Conservation (phyloP, 495 filamentous ascomycete genomes). For the Trichoderma virens region DNA sequence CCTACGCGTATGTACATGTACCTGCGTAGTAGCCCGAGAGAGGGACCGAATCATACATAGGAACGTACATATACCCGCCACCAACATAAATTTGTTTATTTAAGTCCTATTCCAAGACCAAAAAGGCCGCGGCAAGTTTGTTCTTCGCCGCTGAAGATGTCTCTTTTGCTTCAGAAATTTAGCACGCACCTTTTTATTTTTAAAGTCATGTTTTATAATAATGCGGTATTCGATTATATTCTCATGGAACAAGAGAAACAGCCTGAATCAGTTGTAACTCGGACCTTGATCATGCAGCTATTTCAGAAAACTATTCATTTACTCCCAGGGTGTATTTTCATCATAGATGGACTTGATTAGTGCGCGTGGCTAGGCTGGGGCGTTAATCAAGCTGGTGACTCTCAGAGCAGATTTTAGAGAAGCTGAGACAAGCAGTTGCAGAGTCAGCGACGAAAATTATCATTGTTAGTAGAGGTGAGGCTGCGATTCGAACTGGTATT, state of each 20-base stretch:
- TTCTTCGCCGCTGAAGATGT: too few species aligned
- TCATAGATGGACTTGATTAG: constrained; percentile 27
- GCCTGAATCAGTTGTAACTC: constrained; percentile 12
- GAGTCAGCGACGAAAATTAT: constrained; percentile 17
- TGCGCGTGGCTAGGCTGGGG: constrained; percentile 13
- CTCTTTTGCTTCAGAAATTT: too few species aligned
- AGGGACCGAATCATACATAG: too few species aligned
- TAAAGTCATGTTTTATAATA: constrained; percentile 15
- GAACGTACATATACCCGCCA: too few species aligned
- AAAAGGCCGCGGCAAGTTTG: too few species aligned
- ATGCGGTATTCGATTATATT: constrained; percentile 16
- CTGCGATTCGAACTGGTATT: constrained; percentile 19
- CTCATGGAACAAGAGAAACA: constrained; percentile 10
- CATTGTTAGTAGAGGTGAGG: constrained; percentile 20
- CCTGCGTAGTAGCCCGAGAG: too few species aligned
- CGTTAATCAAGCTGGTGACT: background rate
- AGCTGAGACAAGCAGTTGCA: constrained; percentile 14
- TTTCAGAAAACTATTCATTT: constrained; percentile 16
- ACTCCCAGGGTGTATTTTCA: constrained; percentile 18
- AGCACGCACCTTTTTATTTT: too few species aligned
- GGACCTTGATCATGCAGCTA: constrained; percentile 15
- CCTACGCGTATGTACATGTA: too few species aligned
- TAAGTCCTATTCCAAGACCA: too few species aligned
- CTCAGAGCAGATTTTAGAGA: constrained; percentile 15
- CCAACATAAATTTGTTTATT: too few species aligned